Conservation (phyloP, 164 flowering plant species). For the Chimonanthus salicifolius region DNA sequence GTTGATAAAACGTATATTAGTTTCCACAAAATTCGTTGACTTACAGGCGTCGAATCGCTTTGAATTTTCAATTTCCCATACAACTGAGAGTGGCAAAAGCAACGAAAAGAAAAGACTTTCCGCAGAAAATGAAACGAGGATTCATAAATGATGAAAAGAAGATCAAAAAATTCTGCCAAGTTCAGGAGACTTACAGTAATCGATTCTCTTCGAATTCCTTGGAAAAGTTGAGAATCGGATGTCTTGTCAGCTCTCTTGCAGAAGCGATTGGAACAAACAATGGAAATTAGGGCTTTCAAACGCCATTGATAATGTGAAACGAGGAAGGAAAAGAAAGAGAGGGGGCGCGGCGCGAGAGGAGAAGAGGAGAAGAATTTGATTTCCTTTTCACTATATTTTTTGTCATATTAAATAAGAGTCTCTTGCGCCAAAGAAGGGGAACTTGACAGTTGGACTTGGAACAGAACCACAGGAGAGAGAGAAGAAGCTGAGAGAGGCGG, state of each 20-base stretch:
- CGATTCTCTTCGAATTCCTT: not conserved
- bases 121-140: not conserved
- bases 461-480: too few relatives aligned
- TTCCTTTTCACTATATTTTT: too few relatives aligned
- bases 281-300: conserved; percentile 25
- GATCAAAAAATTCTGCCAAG: not conserved
- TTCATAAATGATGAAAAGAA: not conserved
- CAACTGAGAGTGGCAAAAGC: not conserved
- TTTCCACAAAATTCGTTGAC: not conserved
- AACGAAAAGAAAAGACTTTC: not conserved
- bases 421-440: too few relatives aligned
- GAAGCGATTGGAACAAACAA: conserved; percentile 9
- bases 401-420: too few relatives aligned
- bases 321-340: conserved; percentile 8
- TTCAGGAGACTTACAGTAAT: conserved; percentile 6
- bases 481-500: too few relatives aligned
- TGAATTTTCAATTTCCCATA: not conserved
- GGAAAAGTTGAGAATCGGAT: not conserved
- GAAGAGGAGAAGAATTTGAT: not conserved
- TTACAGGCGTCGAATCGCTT: too few relatives aligned
- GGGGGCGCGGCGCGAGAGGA: not conserved
- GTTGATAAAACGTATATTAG: too few relatives aligned
- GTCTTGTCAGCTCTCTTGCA: not conserved
- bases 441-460: too few relatives aligned
- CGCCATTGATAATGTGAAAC: not conserved